Evolutionary conservation across 2,329 filamentous ascomycete genomes (phyloP).

Genomic region (Phyllosticta citrichinensis): DNA sequence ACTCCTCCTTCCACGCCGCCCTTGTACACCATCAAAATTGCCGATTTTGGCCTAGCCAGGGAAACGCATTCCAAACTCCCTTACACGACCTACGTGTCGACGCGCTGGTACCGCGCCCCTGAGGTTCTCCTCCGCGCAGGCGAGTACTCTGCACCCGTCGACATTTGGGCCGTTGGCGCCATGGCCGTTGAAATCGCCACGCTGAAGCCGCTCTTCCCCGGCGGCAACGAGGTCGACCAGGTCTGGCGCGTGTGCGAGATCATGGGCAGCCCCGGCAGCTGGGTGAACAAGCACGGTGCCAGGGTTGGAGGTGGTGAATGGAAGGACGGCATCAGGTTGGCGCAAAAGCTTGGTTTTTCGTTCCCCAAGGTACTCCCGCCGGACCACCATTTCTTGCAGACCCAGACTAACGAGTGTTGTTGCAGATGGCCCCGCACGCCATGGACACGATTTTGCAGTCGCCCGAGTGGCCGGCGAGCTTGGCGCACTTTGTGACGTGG

Average conservation of each 20-base stretch:
- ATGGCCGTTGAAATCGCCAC: constrained; percentile 99
- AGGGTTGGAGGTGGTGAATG: constrained; percentile 93
- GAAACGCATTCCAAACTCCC: constrained; percentile 94
- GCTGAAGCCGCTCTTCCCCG: constrained; percentile 90
- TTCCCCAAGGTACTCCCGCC: constrained; percentile 62
- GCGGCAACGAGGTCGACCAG: constrained; percentile 96
- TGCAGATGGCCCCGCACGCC: constrained; percentile 86
- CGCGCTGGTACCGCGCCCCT: constrained; percentile 87
- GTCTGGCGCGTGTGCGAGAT: constrained; percentile 99
- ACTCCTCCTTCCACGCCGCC: constrained; percentile 93
- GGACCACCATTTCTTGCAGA: neutral
- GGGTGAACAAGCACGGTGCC: constrained; percentile 84
- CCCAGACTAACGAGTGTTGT: constrained; percentile 1
- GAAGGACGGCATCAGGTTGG: constrained; percentile 86
- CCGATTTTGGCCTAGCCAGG: constrained; percentile 93
- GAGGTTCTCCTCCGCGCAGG: constrained; percentile 89
- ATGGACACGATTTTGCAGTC: constrained; percentile 88
- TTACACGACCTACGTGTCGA: constrained; percentile 97
- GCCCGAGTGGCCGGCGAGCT: constrained; percentile 81
- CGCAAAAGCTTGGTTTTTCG: constrained; percentile 93
- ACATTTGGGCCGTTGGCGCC: constrained; percentile 96
- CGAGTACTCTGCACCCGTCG: constrained; percentile 93
- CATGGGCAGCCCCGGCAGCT: constrained; percentile 97
- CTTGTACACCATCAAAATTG: constrained; percentile 93
- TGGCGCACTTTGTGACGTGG: constrained; percentile 94